Evolutionary conservation across 495 filamentous ascomycete genomes (phyloP), one percentile per base, ranked within the genome.

Genomic region (Xylaria palmicola): DNA sequence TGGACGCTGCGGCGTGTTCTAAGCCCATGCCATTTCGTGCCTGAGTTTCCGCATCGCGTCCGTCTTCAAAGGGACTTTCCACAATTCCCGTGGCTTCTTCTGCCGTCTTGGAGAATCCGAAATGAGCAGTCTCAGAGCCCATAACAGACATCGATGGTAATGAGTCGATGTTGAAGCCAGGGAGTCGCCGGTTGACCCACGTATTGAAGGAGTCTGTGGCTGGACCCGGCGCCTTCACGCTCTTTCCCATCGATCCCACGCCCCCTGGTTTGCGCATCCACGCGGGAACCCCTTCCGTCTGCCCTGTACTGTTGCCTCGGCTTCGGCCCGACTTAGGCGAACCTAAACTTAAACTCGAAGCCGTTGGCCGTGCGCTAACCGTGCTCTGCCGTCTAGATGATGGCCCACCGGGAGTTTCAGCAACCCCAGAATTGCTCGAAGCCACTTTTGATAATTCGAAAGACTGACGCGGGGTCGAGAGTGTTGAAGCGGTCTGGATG

Each of bases 201-300:
- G 86, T 84, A 72, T 90, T 96, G 61, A 97, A 76, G 4, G 84
- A 85, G 70, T 97, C 92, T 47, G 86, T 79, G 20, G 88, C 90
- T 13, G 92, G 91, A 0, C 92, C 92, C 0, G 92, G 92, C 3
- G 79, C 82, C 34, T 83, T 83, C 3, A 89, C 86, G 60, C 82
- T 83, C 61, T 76, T 81, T 48, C 84, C 84, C 47, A 97, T 82
- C 0, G 89, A 92, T 29, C 92, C 92, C 6, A 97, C 92, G 30
- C 89, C 89, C 12, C 92, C 92, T 3, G 92, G 90, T 4, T 89
- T 90, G 26, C 87, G 81, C 67, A 96, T 81, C 82, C 82, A 85
- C 2, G 77, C 65, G 67, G 79, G 79, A 30, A 65, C 56, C 44
- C 73, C 68, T 10, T 69, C 66, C 9, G 44, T 67, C 51, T 55